phyloP scores from a whole-genome alignment of 208 protist species.

The Porcisia hertigi region DNA sequence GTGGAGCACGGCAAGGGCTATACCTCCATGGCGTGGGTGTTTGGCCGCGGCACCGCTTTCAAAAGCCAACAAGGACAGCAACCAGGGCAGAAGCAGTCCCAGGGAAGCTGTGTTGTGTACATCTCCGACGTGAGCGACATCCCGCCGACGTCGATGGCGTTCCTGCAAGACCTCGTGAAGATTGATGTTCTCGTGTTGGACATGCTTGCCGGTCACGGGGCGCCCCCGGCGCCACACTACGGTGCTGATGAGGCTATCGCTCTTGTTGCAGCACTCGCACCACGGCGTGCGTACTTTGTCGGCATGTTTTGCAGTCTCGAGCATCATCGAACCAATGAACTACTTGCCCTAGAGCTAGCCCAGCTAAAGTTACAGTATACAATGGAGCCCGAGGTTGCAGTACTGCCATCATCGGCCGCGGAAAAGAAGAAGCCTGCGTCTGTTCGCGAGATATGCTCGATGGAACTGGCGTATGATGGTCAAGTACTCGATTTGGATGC shows the following conservation, averaged over 20 bases:
- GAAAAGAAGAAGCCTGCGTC: constrained; percentile 12
- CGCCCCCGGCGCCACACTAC: constrained; percentile 56
- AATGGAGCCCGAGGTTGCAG: background rate
- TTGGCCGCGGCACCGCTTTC: constrained; percentile 70
- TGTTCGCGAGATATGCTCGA: constrained; percentile 32
- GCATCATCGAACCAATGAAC: constrained; percentile 53
- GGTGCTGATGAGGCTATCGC: constrained; percentile 76
- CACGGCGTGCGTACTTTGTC: constrained; percentile 57
- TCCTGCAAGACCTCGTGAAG: constrained; percentile 74
- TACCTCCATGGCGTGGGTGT: constrained; percentile 83
- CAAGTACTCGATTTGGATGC: constrained; percentile 43
- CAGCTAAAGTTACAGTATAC: constrained; percentile 31
- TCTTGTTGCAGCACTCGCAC: constrained; percentile 47
- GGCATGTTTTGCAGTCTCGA: constrained; percentile 88
- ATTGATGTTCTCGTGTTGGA: constrained; percentile 87
- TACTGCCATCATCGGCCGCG: background rate
- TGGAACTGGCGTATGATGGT: constrained; percentile 80
- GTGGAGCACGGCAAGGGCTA: constrained; percentile 80
- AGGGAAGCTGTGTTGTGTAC: constrained; percentile 73
- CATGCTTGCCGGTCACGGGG: constrained; percentile 56
- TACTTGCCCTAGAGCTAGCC: constrained; percentile 39
- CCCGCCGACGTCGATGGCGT: constrained; percentile 47
- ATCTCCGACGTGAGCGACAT: constrained; percentile 80
- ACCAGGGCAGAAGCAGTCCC: background rate
- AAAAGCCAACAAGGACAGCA: constrained; percentile 31